phyloP scores from a whole-genome alignment of 768 basidiomycete genomes.

The Hypholoma fasciculare region DNA sequence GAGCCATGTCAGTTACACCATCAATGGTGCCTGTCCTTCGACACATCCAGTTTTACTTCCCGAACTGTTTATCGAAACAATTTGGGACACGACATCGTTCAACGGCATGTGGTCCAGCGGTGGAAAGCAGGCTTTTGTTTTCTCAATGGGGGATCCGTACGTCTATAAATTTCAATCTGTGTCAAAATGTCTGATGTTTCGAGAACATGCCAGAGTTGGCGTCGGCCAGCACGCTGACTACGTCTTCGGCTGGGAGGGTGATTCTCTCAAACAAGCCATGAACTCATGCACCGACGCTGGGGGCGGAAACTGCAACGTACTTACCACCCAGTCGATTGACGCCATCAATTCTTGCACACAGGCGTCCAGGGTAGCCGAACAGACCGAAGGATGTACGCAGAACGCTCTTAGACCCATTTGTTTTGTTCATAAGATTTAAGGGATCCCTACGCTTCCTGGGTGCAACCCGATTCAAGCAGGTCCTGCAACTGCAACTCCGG shows the following conservation, averaged over 20 bases:
- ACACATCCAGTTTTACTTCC: constrained; percentile 18
- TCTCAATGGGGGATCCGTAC: constrained; percentile 22
- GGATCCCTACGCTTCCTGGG: constrained; percentile 18
- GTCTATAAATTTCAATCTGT: not conserved
- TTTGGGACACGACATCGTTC: constrained; percentile 20
- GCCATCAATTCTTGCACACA: constrained; percentile 21
- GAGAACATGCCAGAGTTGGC: constrained; percentile 10
- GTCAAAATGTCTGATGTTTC: too few relatives aligned
- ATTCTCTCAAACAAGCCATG: constrained; percentile 21
- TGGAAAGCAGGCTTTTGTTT: constrained; percentile 19
- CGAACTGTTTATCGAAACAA: constrained; percentile 18
- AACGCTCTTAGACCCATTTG: not conserved
- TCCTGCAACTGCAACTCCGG: constrained; percentile 11
- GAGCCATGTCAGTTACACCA: constrained; percentile 19
- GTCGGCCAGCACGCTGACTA: constrained; percentile 25
- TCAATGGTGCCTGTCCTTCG: constrained; percentile 15
- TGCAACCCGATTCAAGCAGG: constrained; percentile 22
- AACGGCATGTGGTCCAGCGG: constrained; percentile 21
- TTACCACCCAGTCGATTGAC: constrained; percentile 19
- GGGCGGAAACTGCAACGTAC: constrained; percentile 17
- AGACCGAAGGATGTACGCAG: constrained; percentile 18
- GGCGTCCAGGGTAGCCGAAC: constrained; percentile 13
- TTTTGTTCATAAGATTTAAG: not conserved
- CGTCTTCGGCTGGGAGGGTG: constrained; percentile 22
- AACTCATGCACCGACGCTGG: constrained; percentile 18